A percentile compares a stretch with the other conserved stretches of the same genome.
Evolutionary conservation across 2,329 filamentous ascomycete genomes (phyloP).

Genomic region (Claviceps sp.): DNA sequence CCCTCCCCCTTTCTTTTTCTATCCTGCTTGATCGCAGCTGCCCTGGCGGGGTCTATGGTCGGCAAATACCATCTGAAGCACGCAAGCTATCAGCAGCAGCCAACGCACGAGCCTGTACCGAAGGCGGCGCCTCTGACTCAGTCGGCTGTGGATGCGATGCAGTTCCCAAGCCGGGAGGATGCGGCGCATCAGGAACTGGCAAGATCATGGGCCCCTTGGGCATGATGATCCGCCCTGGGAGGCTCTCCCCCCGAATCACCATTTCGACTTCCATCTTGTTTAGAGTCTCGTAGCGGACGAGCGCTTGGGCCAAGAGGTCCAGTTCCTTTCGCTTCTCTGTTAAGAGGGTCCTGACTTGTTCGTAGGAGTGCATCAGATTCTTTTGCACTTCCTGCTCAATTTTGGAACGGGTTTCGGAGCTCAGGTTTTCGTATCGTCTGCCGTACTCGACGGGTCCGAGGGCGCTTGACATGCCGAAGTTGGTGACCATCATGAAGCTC

Average conservation of each 20-base stretch:
- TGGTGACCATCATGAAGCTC: slow-evolving; percentile 79
- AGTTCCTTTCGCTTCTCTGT: slow-evolving; percentile 68
- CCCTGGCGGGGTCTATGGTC: too few relatives aligned
- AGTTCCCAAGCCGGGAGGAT: slow-evolving; percentile 22
- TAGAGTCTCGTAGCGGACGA: slow-evolving; percentile 90
- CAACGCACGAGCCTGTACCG: slow-evolving; percentile 17
- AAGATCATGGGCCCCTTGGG: slow-evolving; percentile 35
- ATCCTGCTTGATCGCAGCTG: too few relatives aligned
- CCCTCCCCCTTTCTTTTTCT: too few relatives aligned
- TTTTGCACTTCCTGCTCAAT: slow-evolving; percentile 84
- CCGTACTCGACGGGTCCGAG: slow-evolving; percentile 84
- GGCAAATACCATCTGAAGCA: too few relatives aligned
- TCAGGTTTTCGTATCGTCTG: slow-evolving; percentile 67
- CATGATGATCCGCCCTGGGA: slow-evolving; percentile 49
- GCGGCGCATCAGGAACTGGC: slow-evolving; percentile 23
- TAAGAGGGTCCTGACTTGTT: slow-evolving; percentile 59
- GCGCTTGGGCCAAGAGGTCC: slow-evolving; percentile 73
- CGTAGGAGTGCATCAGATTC: slow-evolving; percentile 68
- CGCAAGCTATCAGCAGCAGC: slow-evolving; percentile 4
- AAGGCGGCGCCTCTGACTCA: slow-evolving; percentile 18
- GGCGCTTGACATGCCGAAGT: slow-evolving; percentile 75
- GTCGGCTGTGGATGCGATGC: slow-evolving; percentile 20
- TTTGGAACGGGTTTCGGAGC: slow-evolving; percentile 69
- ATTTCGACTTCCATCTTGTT: slow-evolving; percentile 80
- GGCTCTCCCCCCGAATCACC: slow-evolving; percentile 74